Percentiles rank a stretch among this genome's conserved stretches.
These are phyloP conservation scores for Euphrasia arctica DNA, from an alignment of 305 asterid species.

Conservation along the genomic window DNA sequence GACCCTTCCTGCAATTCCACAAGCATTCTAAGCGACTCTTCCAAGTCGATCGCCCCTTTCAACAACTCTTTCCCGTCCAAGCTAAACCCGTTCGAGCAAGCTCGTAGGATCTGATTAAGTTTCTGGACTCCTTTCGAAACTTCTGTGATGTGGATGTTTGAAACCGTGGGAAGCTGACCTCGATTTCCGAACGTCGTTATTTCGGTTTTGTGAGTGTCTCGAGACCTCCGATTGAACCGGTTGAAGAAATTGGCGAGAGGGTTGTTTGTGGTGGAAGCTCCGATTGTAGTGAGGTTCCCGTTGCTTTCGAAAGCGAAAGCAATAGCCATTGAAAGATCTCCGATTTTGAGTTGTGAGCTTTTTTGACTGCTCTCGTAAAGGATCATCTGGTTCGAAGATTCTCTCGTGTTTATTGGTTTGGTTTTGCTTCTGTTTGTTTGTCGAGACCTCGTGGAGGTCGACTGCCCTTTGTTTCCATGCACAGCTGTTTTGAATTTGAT, in stretches of 20 bases:
- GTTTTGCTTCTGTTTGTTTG: constrained; percentile 31
- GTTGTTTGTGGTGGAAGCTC: constrained; percentile 44
- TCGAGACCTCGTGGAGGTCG: constrained; percentile 32
- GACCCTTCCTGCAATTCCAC: constrained; percentile 62
- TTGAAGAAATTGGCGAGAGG: constrained; percentile 65
- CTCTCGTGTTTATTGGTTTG: constrained; percentile 35
- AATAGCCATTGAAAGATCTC: constrained; percentile 62
- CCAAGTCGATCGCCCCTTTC: constrained; percentile 76
- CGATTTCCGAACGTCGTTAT: constrained; percentile 23
- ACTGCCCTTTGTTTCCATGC: constrained; percentile 31
- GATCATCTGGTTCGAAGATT: constrained; percentile 64
- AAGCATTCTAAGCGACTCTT: constrained; percentile 68
- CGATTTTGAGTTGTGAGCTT: constrained; percentile 35
- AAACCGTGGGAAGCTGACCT: constrained; percentile 43
- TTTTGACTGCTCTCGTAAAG: constrained; percentile 49
- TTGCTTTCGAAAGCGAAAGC: constrained; percentile 66
- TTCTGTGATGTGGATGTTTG: constrained; percentile 56
- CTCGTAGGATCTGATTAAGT: constrained; percentile 57
- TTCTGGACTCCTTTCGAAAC: constrained; percentile 75
- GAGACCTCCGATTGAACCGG: constrained; percentile 59
- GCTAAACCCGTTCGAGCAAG: constrained; percentile 59
- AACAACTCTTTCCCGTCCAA: constrained; percentile 62
- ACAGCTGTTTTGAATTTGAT: constrained; percentile 21
- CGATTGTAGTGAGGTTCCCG: constrained; percentile 47
- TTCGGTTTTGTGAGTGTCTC: constrained; percentile 39